Base-by-base conservation (phyloP, 768 basidiomycete species). In the Leucogyrophana mollusca region DNA sequence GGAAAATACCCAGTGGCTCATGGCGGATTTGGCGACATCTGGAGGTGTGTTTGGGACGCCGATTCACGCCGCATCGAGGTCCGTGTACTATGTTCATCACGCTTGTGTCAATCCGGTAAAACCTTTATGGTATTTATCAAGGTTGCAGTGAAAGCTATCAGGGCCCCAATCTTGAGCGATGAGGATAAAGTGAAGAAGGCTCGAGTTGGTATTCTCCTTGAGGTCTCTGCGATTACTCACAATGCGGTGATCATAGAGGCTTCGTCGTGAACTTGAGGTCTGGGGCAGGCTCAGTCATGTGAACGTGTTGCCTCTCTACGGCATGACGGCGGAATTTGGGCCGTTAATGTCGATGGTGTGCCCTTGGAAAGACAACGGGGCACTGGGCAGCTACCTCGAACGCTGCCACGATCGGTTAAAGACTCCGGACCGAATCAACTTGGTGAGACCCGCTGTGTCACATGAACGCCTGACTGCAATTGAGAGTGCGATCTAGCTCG, bases 311-410 rank as follows among this genome's bases (percentile, higher is more conserved):
- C 57, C 61, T 23, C 58, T 74, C 1, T 57, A 61, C 35, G 72
- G 72, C 13, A 65, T 61, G 3, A 59, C 62, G 17, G 62, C 63
- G 18, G 68, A 65, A 33, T 71, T 72, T 49, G 71, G 71, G 14
- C 65, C 59, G 20, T 69, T 49, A 23, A 37, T 44, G n/a, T 62
- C 65, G 8, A 61, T 74, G 64, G 71, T 73, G 3, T 72, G 71
- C 40, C 71, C 71, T 7, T 73, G 72, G 72, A 53, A 67, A 42
- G 64, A 72, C 34, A 60, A 72, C 35, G 72, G 72, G 8, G 66
- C 62, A 42, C 59, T 69, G 7, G 66, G 59, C 35, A 65, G 62
- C 46, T 69, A 71, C 46, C 59, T 74, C 57, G 69, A 69, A 47
- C 53, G 57, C 14, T 20, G 47, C 74, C 30, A 59, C 64, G 3